A percentile compares a stretch with the other conserved stretches of the same genome.
Conservation (phyloP, 805 yeast genomes). For the Kluyveromyces wickerhamii region DNA sequence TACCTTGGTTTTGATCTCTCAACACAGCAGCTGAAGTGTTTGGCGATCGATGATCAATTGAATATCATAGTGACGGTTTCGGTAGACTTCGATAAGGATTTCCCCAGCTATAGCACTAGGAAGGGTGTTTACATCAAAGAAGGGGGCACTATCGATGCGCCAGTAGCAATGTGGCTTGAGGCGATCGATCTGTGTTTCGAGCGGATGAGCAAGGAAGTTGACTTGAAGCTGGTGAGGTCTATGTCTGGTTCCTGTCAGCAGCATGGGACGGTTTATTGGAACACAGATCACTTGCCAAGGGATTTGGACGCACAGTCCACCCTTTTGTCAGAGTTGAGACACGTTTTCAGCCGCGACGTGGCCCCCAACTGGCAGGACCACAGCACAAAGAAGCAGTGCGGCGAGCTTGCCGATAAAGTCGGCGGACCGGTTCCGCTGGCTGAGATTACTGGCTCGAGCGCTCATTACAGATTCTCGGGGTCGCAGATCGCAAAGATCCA, state of each 20-base stretch:
- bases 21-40: constrained; percentile 79
- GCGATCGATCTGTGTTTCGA: constrained; percentile 60
- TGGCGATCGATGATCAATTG: constrained; percentile 50
- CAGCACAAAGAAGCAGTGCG: constrained; percentile 65
- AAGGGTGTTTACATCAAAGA: constrained; percentile 65
- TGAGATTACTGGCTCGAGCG: constrained; percentile 69
- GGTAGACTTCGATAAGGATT: constrained; percentile 65
- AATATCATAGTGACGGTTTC: constrained; percentile 47
- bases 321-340: constrained; percentile 41
- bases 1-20: constrained; percentile 79
- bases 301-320: constrained; percentile 29
- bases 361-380: constrained; percentile 97
- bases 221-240: constrained; percentile 51
- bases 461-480: constrained; percentile 86
- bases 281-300: constrained; percentile 37
- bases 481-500: constrained; percentile 78
- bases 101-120: constrained; percentile 50
- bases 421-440: constrained; percentile 59
- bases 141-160: constrained; percentile 53
- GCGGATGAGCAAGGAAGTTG: constrained; percentile 46
- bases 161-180: constrained; percentile 87
- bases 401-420: constrained; percentile 47
- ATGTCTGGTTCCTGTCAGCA: constrained; percentile 87
- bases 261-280: constrained; percentile 85
- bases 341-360: constrained; percentile 52